Evolutionary conservation across 805 yeast genomes (phyloP).

Genomic region (Yamadazyma akitaensis): DNA sequence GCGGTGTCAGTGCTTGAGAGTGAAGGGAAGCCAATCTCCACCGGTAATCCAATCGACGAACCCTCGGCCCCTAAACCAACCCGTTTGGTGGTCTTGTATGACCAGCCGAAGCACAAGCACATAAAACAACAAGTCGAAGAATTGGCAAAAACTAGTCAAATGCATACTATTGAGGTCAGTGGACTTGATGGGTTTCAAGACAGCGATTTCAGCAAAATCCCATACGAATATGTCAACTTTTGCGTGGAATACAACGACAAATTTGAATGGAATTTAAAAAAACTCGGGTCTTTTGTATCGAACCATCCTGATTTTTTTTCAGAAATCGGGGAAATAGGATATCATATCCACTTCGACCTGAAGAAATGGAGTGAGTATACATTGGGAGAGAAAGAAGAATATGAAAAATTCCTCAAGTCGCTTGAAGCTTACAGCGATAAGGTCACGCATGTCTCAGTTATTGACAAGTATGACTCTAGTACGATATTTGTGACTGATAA

Average conservation of each 20-base stretch:
- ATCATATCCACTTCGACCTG: conserved; percentile 33
- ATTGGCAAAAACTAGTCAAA: conserved; percentile 14
- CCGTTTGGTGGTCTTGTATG: conserved; percentile 21
- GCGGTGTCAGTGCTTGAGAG: conserved; percentile 1
- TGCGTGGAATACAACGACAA: conserved; percentile 31
- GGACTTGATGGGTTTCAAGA: conserved; percentile 8
- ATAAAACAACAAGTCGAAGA: conserved; percentile 25
- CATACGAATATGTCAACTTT: conserved; percentile 22
- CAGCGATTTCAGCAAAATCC: conserved; percentile 1
- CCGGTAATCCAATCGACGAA: not conserved
- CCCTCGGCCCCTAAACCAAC: not conserved
- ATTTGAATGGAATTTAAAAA: conserved; percentile 23
- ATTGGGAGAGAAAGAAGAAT: conserved; percentile 21
- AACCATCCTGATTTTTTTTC: conserved; percentile 15
- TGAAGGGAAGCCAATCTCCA: not conserved
- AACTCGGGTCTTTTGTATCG: conserved; percentile 20
- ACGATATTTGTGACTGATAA: conserved; percentile 34
- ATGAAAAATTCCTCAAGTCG: conserved; percentile 21
- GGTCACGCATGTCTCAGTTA: conserved; percentile 37
- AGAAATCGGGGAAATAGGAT: conserved; percentile 22
- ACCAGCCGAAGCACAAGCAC: conserved; percentile 26
- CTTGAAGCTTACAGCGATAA: conserved; percentile 24
- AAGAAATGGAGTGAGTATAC: conserved; percentile 32
- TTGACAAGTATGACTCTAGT: conserved; percentile 33
- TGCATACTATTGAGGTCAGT: conserved; percentile 21